Evolutionary conservation across 352 stramenopile genomes (phyloP), one percentile per base, ranked within the genome.

Genomic region (Globisporangium heterothallicum): DNA sequence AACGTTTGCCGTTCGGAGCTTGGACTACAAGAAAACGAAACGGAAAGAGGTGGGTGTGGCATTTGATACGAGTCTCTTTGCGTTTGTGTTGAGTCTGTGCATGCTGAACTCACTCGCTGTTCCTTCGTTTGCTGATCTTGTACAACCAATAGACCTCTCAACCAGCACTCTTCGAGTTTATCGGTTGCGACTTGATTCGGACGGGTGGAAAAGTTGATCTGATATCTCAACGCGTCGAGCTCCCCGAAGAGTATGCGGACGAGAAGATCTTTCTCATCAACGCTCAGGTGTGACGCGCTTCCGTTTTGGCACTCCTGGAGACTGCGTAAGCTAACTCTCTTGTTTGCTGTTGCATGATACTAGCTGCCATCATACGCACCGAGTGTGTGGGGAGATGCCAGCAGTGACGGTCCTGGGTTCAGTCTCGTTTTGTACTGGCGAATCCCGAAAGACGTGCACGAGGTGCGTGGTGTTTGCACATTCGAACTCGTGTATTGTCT

Each of bases 201-300:
- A 90, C 78, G 1, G 64, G 82, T 6, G 60, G 62, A 21, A 93
- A 93, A 49, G 61, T 89, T 14, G 79, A 93, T 57, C 59, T 85
- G 21, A 84, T 93, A 48, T 83, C 74, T 0, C 66, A 91, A 53
- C 78, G 72, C n/a, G 64, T 93, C 7, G 66, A 85, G 34, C 67
- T 91, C 16, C 75, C 82, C 14, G 61, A 66, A 5, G 58, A 85
- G n/a, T 59, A 79, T 34, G 68, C 62, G 3, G 61, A 75, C 41
- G 72, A 75, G 56, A 78, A 72, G 16, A 60, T 93, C 19, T 91
- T 93, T 53, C 78, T 93, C 49, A 75, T 93, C 59, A 90, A 93
- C 55, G 75, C 76, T 24, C 82, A 89, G 74, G 77, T 88, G 75
- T 24, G 22, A n/a, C n/a, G n/a, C n/a, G 26, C 27, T 38, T 43